phyloP scores from a whole-genome alignment of 2,329 filamentous ascomycete species.

The Ophiocordyceps unilateralis region DNA sequence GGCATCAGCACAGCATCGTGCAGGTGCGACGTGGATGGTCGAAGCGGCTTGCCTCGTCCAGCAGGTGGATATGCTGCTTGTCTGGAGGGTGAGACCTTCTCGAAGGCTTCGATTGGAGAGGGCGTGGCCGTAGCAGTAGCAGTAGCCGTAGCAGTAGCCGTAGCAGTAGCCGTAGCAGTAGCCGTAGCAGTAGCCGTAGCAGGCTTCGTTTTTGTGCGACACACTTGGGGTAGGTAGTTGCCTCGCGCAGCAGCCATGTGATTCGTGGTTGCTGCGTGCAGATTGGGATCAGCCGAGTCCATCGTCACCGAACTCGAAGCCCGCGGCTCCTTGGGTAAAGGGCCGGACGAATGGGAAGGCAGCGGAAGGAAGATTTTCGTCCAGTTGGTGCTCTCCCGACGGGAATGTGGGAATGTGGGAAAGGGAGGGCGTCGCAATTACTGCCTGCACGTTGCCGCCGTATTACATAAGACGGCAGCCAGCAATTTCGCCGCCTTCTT shows the following conservation, averaged over 20 bases:
- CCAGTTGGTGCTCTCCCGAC: too few relatives aligned
- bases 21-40: neutral
- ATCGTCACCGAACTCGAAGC: neutral
- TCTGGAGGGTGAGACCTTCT: constrained; percentile 2
- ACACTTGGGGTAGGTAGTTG: neutral
- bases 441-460: neutral
- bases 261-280: constrained; percentile 1
- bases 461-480: neutral
- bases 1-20: neutral
- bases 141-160: neutral
- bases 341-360: constrained; percentile 2
- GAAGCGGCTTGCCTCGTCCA: neutral
- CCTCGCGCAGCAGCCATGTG: constrained; percentile 1
- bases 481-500: neutral
- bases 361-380: neutral
- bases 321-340: neutral
- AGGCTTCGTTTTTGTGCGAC: too few relatives aligned
- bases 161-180: neutral
- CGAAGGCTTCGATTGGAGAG: constrained; percentile 1
- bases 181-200: neutral
- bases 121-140: neutral
- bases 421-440: too few relatives aligned
- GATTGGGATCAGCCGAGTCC: constrained; percentile 1
- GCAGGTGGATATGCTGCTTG: neutral
- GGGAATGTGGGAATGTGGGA: too few relatives aligned